Evolutionary conservation across 176 grass and related monocot genomes (phyloP).

Genomic region (Paspalum notatum): DNA sequence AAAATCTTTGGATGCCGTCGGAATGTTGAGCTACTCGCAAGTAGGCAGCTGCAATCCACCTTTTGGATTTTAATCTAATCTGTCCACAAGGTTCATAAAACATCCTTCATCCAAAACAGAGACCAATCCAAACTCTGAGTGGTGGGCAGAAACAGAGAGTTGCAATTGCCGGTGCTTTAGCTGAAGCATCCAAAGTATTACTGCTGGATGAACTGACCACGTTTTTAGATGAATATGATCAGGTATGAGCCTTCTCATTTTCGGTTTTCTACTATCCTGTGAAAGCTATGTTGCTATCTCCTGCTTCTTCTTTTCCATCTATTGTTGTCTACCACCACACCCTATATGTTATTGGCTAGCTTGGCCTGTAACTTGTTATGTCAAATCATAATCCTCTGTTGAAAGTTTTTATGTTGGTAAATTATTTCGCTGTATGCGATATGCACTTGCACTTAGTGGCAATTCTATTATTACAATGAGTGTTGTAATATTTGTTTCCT

Average conservation of each 20-base stretch:
- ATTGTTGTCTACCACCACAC: slow-evolving; percentile 28
- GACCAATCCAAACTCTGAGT: slow-evolving; percentile 91
- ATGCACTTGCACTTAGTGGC: background rate
- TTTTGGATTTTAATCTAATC: slow-evolving; percentile 60
- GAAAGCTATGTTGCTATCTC: background rate
- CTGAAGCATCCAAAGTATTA: slow-evolving; percentile 87
- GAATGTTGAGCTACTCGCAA: slow-evolving; percentile 83
- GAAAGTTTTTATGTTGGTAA: background rate
- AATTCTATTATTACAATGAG: background rate
- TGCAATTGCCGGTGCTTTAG: slow-evolving; percentile 94
- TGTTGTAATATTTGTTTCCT: slow-evolving; percentile 14
- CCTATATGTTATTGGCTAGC: background rate
- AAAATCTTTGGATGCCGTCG: slow-evolving; percentile 73
- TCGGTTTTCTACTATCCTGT: background rate
- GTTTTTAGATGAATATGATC: slow-evolving; percentile 94
- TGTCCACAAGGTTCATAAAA: slow-evolving; percentile 49
- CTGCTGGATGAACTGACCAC: slow-evolving; percentile 90
- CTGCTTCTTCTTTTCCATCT: background rate
- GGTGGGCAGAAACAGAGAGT: slow-evolving; percentile 98
- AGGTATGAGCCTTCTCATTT: slow-evolving; percentile 49
- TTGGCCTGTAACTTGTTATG: background rate
- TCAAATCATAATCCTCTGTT: background rate
- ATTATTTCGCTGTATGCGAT: background rate
- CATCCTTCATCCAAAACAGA: slow-evolving; percentile 66
- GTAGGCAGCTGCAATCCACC: slow-evolving; percentile 53